Evolutionary conservation across 371 early-diverging fungal genomes (phyloP).

Genomic region (Mortierella sp.): DNA sequence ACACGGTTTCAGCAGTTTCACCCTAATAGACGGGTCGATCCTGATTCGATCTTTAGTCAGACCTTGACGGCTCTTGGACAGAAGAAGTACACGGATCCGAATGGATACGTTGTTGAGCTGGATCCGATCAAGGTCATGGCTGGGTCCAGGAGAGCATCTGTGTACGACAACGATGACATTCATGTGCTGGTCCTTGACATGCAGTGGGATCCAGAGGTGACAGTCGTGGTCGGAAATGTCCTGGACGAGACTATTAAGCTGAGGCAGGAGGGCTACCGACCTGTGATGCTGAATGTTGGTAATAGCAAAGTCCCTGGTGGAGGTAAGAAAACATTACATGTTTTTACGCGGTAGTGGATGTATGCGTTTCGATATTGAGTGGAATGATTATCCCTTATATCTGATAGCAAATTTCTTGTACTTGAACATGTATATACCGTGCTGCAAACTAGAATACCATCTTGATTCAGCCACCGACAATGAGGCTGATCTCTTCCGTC

Average conservation of each 20-base stretch:
- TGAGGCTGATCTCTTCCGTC: conserved; percentile 53
- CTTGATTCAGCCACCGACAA: conserved; percentile 21
- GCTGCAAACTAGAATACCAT: conserved; percentile 33
- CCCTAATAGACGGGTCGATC: conserved; percentile 27
- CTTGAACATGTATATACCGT: not conserved
- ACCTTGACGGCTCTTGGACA: conserved; percentile 33
- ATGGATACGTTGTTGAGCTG: conserved; percentile 45
- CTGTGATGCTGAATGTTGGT: conserved; percentile 51
- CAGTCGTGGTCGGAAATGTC: conserved; percentile 50
- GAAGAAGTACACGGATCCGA: conserved; percentile 39
- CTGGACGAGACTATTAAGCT: conserved; percentile 47
- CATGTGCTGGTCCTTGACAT: conserved; percentile 52
- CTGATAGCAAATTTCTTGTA: too few relatives aligned
- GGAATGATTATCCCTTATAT: too few relatives aligned
- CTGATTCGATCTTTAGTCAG: conserved; percentile 37
- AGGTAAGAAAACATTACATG: too few relatives aligned
- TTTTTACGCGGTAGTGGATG: too few relatives aligned
- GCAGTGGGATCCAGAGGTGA: conserved; percentile 54
- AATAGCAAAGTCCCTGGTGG: conserved; percentile 44
- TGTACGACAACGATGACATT: conserved; percentile 49
- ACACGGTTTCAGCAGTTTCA: conserved; percentile 47
- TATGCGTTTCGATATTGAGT: too few relatives aligned
- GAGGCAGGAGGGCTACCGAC: conserved; percentile 51
- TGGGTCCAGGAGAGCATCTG: conserved; percentile 39
- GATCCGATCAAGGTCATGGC: conserved; percentile 48